phyloP scores from a whole-genome alignment of 1,284 basidiomycete species.

The Phlebopus sp. region DNA sequence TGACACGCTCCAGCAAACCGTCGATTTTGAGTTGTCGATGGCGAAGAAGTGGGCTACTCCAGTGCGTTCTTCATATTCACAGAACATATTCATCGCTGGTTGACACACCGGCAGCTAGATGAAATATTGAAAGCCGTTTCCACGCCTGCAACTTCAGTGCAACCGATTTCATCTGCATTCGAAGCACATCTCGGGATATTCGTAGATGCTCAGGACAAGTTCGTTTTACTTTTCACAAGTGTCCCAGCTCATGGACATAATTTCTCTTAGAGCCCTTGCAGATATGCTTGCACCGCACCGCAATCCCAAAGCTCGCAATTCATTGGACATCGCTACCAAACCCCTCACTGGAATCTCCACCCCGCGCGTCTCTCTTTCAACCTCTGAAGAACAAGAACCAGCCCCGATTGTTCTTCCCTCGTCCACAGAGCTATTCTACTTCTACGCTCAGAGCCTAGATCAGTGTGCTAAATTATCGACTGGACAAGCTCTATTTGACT shows the following conservation, averaged over 20 bases:
- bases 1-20: conserved; percentile 80
- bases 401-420: conserved; percentile 80
- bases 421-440: conserved; percentile 96
- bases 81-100: conserved; percentile 42
- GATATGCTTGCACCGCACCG: conserved; percentile 84
- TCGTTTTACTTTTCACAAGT: not conserved
- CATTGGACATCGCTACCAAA: conserved; percentile 50
- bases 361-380: conserved; percentile 35
- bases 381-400: conserved; percentile 48
- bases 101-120: conserved; percentile 62
- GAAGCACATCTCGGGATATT: conserved; percentile 92
- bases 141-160: conserved; percentile 44
- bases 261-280: conserved; percentile 55
- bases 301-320: conserved; percentile 59
- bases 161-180: conserved; percentile 83
- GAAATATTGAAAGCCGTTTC: conserved; percentile 58
- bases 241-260: not conserved
- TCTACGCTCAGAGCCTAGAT: conserved; percentile 94
- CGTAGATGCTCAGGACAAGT: conserved; percentile 96
- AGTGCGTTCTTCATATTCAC: conserved; percentile 47
- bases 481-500: conserved; percentile 76
- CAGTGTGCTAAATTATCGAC: conserved; percentile 88
- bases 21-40: conserved; percentile 84
- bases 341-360: conserved; percentile 34
- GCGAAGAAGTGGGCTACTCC: conserved; percentile 75